Base-by-base conservation (phyloP, 148 eudicot genomes). In the Rhododendron mucronatum region DNA sequence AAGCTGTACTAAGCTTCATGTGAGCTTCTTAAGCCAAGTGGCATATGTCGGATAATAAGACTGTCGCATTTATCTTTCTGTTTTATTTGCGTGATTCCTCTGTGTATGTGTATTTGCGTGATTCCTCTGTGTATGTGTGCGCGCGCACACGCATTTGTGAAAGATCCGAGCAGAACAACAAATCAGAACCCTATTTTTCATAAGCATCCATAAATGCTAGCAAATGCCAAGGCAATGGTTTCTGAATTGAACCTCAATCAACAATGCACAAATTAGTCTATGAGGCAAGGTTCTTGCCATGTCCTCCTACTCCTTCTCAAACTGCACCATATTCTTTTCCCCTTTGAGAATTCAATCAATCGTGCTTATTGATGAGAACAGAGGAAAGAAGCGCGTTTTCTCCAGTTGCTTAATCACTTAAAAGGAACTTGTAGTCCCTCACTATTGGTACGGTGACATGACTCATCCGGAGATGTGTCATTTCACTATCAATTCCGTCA, bases 1-100 rank as follows among this genome's bases (percentile, higher is more conserved):
- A 80, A 85, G 83, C 84, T 85, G 7, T 67, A 63, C 51, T 47
- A 65, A 85, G 83, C 77, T 85, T 85, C 26, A 28, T 53, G 69
- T 2, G 30, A 80, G 61, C 35, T 69, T 80, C 39, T 80, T 28
- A 37, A 48, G 82, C 23, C 13, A 79, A 26, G 28, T 47, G n/a
- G 26, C 13, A n/a, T 21, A n/a, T 45, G 26, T 78, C 13, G 26
- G 73, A 65, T 69, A 30, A 69, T 28, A 69, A 69, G 39, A 28
- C 12, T 13, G 37, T 30, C 33, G 16, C 75, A 30, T 26, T 30
- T 30, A 13, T 69, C 75, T 69, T 65, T 28, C 8, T 48, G 82
- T 26, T 48, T 1, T 28, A 28, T 48, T 3, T 48, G 20, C 2
- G n/a, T 0, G 11, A 45, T 48, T 48, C 3, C 11, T 28, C 2